A percentile compares a stretch with the other conserved stretches of the same genome.
phyloP scores from a whole-genome alignment of 495 filamentous ascomycete species.

The Lichenothelia convexa region DNA sequence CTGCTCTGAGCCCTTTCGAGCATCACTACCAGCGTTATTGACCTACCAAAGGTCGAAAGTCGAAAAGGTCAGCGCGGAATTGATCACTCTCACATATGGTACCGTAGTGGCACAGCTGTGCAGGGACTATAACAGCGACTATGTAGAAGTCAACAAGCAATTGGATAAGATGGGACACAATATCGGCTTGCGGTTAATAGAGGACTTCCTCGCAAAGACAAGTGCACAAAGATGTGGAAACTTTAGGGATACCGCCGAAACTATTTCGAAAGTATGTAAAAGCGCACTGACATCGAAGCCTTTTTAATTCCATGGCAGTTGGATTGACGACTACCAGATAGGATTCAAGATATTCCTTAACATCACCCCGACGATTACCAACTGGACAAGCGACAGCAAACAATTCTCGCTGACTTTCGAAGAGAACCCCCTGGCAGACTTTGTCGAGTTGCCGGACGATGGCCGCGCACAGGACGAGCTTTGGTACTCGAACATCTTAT shows the following conservation, averaged over 20 bases:
- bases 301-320: background rate
- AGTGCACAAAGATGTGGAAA: constrained; percentile 76
- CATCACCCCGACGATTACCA: constrained; percentile 83
- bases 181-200: constrained; percentile 87
- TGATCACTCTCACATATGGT: constrained; percentile 93
- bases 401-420: constrained; percentile 93
- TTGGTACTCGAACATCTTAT: constrained; percentile 96
- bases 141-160: constrained; percentile 88
- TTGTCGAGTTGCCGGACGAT: constrained; percentile 93
- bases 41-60: constrained; percentile 37
- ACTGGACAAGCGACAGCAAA: constrained; percentile 90
- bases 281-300: background rate
- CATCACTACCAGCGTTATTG: constrained; percentile 3
- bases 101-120: constrained; percentile 94
- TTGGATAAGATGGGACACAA: constrained; percentile 99
- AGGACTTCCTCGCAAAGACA: constrained; percentile 93
- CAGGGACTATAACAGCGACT: constrained; percentile 86
- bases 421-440: constrained; percentile 91
- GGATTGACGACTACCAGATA: constrained; percentile 36
- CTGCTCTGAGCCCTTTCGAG: too few species aligned
- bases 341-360: constrained; percentile 99
- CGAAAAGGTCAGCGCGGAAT: constrained; percentile 71
- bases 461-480: constrained; percentile 89
- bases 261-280: constrained; percentile 66
- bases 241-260: constrained; percentile 89